phyloP scores from a whole-genome alignment of 306 rosid species.

The Cicer judaicum region DNA sequence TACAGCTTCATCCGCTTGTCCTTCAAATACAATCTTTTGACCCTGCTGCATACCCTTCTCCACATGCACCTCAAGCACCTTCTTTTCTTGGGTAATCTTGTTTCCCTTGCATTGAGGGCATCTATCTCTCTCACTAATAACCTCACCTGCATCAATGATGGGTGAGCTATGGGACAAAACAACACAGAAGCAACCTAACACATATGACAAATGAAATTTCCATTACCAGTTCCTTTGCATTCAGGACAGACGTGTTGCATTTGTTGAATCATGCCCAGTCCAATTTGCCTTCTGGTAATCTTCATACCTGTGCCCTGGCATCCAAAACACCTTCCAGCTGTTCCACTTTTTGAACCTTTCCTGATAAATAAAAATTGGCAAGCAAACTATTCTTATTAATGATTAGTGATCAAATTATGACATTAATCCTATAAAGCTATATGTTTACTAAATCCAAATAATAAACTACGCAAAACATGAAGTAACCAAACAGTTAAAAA shows the following conservation, averaged over 20 bases:
- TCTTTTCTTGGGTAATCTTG: conserved; percentile 71
- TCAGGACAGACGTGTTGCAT: conserved; percentile 78
- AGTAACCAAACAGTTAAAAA: background rate
- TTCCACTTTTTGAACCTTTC: conserved; percentile 80
- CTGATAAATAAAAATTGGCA: conserved; percentile 47
- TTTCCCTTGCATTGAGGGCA: conserved; percentile 74
- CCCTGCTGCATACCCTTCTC: conserved; percentile 81
- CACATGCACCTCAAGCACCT: conserved; percentile 72
- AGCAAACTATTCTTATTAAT: background rate
- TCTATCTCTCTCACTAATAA: conserved; percentile 72
- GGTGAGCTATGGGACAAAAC: conserved; percentile 27
- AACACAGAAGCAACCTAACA: conserved; percentile 25
- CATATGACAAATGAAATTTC: conserved; percentile 1
- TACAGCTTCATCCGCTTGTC: conserved; percentile 85
- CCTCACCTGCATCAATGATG: conserved; percentile 61
- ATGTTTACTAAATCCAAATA: conserved; percentile 13
- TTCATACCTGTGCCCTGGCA: conserved; percentile 83
- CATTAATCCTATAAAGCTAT: background rate
- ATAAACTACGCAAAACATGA: background rate
- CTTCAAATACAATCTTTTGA: conserved; percentile 71
- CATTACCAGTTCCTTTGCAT: conserved; percentile 73
- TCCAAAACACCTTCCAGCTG: conserved; percentile 66
- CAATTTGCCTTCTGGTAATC: conserved; percentile 64
- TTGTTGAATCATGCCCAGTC: conserved; percentile 74
- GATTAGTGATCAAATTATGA: conserved; percentile 14